A percentile compares a stretch with the other conserved stretches of the same genome.
phyloP scores from a whole-genome alignment of 176 grass and related monocot genomes.

The Hordeum marinum region DNA sequence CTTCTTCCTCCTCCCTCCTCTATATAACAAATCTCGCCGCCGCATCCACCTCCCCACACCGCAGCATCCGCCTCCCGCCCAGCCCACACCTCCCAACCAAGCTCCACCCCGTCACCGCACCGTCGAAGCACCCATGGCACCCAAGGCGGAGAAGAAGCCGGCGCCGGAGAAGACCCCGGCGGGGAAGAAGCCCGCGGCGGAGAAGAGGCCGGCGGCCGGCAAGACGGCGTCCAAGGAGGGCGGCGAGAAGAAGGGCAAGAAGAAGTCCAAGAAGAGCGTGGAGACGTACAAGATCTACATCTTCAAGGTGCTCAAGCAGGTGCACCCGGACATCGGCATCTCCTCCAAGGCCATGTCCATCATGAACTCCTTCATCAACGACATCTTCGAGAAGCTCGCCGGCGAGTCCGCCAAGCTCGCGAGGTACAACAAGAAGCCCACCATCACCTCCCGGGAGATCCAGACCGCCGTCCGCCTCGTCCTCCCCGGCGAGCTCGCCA shows the following conservation, averaged over 20 bases:
- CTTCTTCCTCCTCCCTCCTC: too few relatives aligned
- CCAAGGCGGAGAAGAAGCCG: too few relatives aligned
- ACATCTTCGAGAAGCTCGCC: constrained; percentile 84
- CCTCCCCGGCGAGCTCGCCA: constrained; percentile 63
- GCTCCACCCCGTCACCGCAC: too few relatives aligned
- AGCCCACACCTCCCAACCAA: too few relatives aligned
- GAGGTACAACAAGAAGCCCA: constrained; percentile 66
- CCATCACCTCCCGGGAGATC: constrained; percentile 49
- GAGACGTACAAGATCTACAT: constrained; percentile 98
- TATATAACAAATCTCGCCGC: too few relatives aligned
- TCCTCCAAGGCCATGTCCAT: constrained; percentile 96
- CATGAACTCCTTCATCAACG: constrained; percentile 96
- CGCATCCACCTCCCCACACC: too few relatives aligned
- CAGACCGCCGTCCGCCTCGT: constrained; percentile 65
- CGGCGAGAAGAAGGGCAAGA: constrained; percentile 26
- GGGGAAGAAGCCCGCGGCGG: too few relatives aligned
- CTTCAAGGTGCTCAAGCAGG: constrained; percentile 95
- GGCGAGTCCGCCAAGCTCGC: constrained; percentile 34
- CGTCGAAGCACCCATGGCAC: too few relatives aligned
- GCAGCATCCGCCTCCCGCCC: too few relatives aligned
- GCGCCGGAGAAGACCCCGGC: too few relatives aligned
- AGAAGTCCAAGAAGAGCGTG: constrained; percentile 51
- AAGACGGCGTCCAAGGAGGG: too few relatives aligned
- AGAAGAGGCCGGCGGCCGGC: not conserved
- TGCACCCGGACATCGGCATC: constrained; percentile 81